Percentiles rank a stretch among this genome's conserved stretches.
These are phyloP conservation scores for Reutealis trisperma DNA, from an alignment of 345 rosid species.

Conservation along the genomic window DNA sequence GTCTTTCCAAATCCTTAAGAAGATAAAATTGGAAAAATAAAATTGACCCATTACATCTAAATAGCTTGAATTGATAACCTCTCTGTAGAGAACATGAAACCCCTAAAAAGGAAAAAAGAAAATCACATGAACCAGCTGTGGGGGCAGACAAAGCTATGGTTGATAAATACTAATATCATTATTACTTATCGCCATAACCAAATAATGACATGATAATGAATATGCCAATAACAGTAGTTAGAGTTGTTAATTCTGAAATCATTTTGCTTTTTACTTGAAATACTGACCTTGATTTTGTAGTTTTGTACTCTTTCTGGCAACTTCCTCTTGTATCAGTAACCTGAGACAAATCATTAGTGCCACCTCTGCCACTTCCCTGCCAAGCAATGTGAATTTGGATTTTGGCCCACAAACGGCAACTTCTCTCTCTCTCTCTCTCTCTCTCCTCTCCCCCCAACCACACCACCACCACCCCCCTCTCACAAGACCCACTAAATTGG, in stretches of 20 bases:
- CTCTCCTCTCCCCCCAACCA: too few species aligned
- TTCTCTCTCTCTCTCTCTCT: too few species aligned
- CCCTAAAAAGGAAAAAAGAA: neutral
- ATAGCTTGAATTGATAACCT: too few species aligned
- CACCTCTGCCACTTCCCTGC: too few species aligned
- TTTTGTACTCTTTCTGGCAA: too few species aligned
- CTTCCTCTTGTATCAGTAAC: too few species aligned
- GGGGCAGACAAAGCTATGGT: neutral
- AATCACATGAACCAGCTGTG: neutral
- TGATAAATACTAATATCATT: neutral
- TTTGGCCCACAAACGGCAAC: too few species aligned
- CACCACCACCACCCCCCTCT: too few species aligned
- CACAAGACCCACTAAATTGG: too few species aligned
- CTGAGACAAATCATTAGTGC: too few species aligned
- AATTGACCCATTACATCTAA: neutral
- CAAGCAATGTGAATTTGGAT: too few species aligned
- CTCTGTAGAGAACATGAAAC: neutral
- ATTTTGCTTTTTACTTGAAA: too few species aligned
- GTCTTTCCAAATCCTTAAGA: neutral
- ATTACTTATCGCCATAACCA: neutral
- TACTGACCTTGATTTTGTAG: neutral
- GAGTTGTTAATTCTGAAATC: neutral
- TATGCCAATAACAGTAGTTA: neutral
- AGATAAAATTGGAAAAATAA: neutral
- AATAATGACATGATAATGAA: neutral